Base-by-base conservation (phyloP, 2,329 filamentous ascomycete genomes). In the Fusarium falciforme region DNA sequence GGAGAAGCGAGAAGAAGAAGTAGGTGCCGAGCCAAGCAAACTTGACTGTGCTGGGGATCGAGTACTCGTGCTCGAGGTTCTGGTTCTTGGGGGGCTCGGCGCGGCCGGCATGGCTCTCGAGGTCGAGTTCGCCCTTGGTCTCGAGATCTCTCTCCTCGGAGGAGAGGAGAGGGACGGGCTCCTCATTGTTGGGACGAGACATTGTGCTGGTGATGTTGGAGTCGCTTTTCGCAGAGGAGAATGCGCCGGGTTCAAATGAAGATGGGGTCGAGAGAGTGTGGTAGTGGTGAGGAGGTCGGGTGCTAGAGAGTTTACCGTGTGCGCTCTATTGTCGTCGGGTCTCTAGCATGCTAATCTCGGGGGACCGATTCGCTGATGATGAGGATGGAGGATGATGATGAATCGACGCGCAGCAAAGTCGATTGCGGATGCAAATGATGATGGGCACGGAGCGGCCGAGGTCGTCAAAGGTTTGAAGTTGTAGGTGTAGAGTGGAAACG, bases 1-100 rank as follows among this genome's bases (percentile, higher is more conserved):
- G 80, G 66, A 83, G 74, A 25, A 85, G 77, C 20, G 84, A 85
- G 75, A 85, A 84, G 76, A 86, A 82, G 77, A 89, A 89, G 78
- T 89, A 89, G 65, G 85, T 83, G 31, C 84, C 85, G 33, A 88
- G 79, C 84, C 86, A 87, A 61, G 84, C 82, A 71, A 87, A 86
- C 79, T 87, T 87, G 79, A 85, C 82, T 36, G 82, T 82, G 68
- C 82, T 83, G 55, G 84, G 80, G 44, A 85, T 83, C 8, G 83
- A 83, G 78, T 87, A 86, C 79, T 87, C 85, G 70, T 84, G 83
- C 35, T 84, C 83, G 66, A 85, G 76, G 71, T 84, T 84, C 25
- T 82, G 76, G 61, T 77, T 76, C 64, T 79, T 78, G 36, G 76
- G 63, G n/a, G 76, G 66, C 33, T 82, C 80, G 55, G 68, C 62